Conservation (phyloP, 768 basidiomycete species). For the Russula lepida region DNA sequence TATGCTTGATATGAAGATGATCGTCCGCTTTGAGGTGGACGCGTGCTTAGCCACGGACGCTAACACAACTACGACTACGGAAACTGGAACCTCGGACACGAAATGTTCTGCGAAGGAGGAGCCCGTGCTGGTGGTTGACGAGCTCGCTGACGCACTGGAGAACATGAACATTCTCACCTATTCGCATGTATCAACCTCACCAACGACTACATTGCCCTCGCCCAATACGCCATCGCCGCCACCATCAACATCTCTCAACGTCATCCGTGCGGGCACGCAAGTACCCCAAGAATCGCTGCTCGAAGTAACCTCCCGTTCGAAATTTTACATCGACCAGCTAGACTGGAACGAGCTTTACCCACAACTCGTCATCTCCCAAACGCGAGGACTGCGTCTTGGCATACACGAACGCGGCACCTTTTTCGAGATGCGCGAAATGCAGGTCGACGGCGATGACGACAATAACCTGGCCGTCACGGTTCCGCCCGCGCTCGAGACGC, state of each 20-base stretch:
- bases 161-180: conserved; percentile 11
- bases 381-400: conserved; percentile 50
- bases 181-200: not conserved
- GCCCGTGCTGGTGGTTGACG: conserved; percentile 12
- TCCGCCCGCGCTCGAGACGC: not conserved
- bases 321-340: conserved; percentile 23
- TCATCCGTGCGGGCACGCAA: conserved; percentile 13
- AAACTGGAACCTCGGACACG: not conserved
- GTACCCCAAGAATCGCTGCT: conserved; percentile 21
- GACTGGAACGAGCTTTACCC: conserved; percentile 58
- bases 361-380: conserved; percentile 64
- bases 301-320: conserved; percentile 30
- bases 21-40: conserved; percentile 53
- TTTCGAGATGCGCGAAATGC: conserved; percentile 38
- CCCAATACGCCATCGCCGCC: not conserved
- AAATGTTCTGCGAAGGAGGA: not conserved
- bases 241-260: not conserved
- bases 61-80: not conserved
- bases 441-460: conserved; percentile 18
- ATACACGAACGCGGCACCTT: conserved; percentile 51
- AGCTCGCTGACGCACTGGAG: conserved; percentile 21
- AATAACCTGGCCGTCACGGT: too few species aligned
- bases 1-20: conserved; percentile 46
- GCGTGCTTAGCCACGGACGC: conserved; percentile 21
- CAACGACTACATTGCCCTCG: too few species aligned